Evolutionary conservation across 2,329 filamentous ascomycete genomes (phyloP), one percentile per base, ranked within the genome.

Genomic region (Helotiales sp.): DNA sequence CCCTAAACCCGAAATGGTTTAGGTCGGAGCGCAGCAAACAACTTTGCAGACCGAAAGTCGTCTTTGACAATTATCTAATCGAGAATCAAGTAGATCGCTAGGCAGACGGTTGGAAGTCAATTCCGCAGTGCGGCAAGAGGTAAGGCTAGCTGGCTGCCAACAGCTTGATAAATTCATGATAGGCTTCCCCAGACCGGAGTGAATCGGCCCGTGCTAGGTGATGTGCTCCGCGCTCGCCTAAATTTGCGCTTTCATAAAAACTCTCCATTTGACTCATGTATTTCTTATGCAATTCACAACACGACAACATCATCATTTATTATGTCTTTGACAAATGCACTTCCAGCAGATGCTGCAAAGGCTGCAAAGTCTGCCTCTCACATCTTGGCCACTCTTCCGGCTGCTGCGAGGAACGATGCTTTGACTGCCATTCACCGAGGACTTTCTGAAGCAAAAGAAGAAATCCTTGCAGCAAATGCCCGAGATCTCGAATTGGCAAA

Each of bases 261-360:
- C 47, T 58, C 29, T 54, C 8, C n/a, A 48, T 31, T 54, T 52
- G 53, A 58, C 30, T 61, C 59, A 61, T 44, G 27, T 34, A 25
- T 40, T 31, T 13, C 9, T 13, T 17, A 27, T 36, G 47, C 36
- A 46, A 36, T 22, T 15, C 30, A 25, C 25, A 42, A 34, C 36
- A 47, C 51, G 40, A 44, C 40, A 38, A 31, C 15, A 44, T 40
- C 34, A 33, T 10, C 38, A 36, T 46, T 44, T 24, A 47, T 30
- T 30, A 96, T 98, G 95, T 96, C 93, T 65, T 81, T 97, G 58
- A 96, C 93, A 49, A 93, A 90, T 73, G 90, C 89, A 54, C 88
- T 88, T 30, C 90, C 93, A 48, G 78, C 84, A 55, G 86, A 92
- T 64, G 89, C 90, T 52, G 93, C 93, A 34, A 81, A 81, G 68